Conservation (phyloP, 2,329 filamentous ascomycete species). For the Lecanosticta acicola region DNA sequence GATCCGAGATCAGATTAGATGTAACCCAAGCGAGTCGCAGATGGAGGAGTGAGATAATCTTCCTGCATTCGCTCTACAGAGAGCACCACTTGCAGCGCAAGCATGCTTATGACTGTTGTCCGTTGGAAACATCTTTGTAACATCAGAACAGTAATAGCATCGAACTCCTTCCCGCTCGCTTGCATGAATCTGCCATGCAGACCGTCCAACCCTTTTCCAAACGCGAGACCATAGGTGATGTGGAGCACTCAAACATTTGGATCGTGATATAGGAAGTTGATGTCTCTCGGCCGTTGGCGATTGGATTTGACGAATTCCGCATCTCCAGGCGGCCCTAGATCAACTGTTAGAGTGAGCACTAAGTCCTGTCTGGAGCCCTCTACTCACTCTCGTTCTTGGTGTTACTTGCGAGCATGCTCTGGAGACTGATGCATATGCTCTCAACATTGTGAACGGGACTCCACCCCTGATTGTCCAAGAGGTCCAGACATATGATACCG, state of each 20-base stretch:
- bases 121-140: too few relatives aligned
- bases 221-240: constrained; percentile 32
- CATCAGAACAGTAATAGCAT: too few relatives aligned
- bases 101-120: too few relatives aligned
- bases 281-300: constrained; percentile 73
- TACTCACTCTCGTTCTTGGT: constrained; percentile 71
- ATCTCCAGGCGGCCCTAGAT: constrained; percentile 65
- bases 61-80: too few relatives aligned
- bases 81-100: too few relatives aligned
- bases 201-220: background rate
- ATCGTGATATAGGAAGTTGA: constrained; percentile 92
- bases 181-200: too few relatives aligned
- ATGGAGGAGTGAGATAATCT: too few relatives aligned
- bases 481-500: constrained; percentile 94
- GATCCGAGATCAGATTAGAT: too few relatives aligned
- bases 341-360: background rate
- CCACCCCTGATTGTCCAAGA: constrained; percentile 85
- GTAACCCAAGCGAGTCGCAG: too few relatives aligned
- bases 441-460: constrained; percentile 95
- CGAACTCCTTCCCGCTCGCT: background rate
- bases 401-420: constrained; percentile 97
- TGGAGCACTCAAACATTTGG: too few relatives aligned
- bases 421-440: constrained; percentile 92
- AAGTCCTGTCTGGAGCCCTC: background rate
- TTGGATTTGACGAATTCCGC: constrained; percentile 82